Evolutionary conservation across 2,329 filamentous ascomycete species (phyloP).

Genomic region (Zymoseptoria crescenta): DNA sequence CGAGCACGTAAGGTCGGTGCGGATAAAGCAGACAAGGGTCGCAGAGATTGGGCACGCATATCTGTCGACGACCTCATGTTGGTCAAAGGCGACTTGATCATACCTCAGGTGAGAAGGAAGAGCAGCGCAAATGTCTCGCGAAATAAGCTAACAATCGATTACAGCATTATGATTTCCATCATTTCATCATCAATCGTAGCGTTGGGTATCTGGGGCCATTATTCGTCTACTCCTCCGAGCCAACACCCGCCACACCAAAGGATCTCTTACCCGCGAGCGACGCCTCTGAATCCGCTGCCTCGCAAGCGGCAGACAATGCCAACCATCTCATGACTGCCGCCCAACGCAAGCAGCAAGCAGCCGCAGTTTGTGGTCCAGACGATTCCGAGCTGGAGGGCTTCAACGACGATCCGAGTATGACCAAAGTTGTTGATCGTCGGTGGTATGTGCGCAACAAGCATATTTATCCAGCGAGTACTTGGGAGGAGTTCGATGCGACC

Average conservation of each 20-base stretch:
- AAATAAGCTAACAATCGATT: not conserved
- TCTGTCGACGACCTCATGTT: slow-evolving; percentile 94
- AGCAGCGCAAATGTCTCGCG: slow-evolving; percentile 13
- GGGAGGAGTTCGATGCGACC: slow-evolving; percentile 89
- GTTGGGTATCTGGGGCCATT: slow-evolving; percentile 64
- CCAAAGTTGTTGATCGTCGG: slow-evolving; percentile 88
- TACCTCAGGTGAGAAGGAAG: slow-evolving; percentile 70
- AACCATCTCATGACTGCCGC: slow-evolving; percentile 19
- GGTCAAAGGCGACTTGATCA: slow-evolving; percentile 80
- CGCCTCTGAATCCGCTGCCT: slow-evolving; percentile 1
- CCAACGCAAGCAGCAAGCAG: slow-evolving; percentile 16
- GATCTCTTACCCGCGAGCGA: slow-evolving; percentile 20
- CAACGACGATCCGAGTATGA: slow-evolving; percentile 67
- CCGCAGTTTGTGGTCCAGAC: slow-evolving; percentile 38
- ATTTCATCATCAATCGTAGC: slow-evolving; percentile 86
- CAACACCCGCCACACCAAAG: slow-evolving; percentile 36
- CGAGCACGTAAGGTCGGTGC: slow-evolving; percentile 85
- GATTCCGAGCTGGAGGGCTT: slow-evolving; percentile 58
- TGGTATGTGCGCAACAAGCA: slow-evolving; percentile 99
- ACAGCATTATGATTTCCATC: slow-evolving; percentile 95
- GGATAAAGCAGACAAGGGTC: slow-evolving; percentile 59
- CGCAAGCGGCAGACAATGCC: slow-evolving; percentile 6
- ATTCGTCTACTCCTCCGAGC: slow-evolving; percentile 63
- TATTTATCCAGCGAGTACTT: slow-evolving; percentile 91
- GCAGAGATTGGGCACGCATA: slow-evolving; percentile 83